Conservation (phyloP, 2,329 filamentous ascomycete genomes). For the Botrytis galanthina region DNA sequence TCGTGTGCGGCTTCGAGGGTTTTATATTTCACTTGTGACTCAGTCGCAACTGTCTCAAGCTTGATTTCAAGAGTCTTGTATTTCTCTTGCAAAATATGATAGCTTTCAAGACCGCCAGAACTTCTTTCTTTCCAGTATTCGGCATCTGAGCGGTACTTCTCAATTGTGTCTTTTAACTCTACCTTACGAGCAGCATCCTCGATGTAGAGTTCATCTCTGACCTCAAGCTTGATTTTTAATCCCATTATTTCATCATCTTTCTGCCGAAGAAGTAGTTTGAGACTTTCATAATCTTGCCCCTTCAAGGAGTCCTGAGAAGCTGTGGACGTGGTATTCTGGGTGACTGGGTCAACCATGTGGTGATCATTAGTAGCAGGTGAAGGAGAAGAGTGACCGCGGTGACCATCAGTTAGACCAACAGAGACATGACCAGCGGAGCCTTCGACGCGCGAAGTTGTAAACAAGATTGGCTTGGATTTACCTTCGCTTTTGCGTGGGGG, state of each 20-base stretch:
- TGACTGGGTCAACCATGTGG: not conserved
- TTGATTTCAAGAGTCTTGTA: not conserved
- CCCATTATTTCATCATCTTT: not conserved
- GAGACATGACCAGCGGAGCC: too few species aligned
- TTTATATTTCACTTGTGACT: not conserved
- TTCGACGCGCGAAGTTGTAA: not conserved
- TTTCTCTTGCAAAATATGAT: not conserved
- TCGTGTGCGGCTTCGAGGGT: not conserved
- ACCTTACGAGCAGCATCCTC: not conserved
- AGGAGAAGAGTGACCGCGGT: not conserved
- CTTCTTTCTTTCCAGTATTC: not conserved
- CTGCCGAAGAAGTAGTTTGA: not conserved
- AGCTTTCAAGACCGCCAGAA: not conserved
- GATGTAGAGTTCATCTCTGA: not conserved
- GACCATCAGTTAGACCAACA: not conserved
- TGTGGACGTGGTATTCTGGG: not conserved
- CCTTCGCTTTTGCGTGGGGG: not conserved
- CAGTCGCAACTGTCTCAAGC: not conserved
- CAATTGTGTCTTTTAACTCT: not conserved
- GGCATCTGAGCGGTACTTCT: not conserved
- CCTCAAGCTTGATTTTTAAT: not conserved
- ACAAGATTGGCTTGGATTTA: not conserved
- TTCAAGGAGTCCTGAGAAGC: accelerated
- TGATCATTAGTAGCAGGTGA: not conserved
- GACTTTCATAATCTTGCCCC: not conserved